Evolutionary conservation across 768 basidiomycete species (phyloP).

Genomic region (Rhodocollybia butyracea): DNA sequence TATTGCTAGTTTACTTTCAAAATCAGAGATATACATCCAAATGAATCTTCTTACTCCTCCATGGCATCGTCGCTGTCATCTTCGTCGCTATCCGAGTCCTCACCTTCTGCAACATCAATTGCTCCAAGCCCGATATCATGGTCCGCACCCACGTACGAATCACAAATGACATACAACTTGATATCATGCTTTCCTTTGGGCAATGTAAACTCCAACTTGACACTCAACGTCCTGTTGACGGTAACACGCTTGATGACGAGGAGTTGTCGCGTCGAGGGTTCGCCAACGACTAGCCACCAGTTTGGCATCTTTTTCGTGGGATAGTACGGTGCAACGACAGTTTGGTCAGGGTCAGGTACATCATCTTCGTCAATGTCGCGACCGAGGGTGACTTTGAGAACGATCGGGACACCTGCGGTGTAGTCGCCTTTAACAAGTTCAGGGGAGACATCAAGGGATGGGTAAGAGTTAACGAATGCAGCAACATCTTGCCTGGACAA

Average conservation of each 20-base stretch:
- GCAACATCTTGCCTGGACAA: conserved; percentile 84
- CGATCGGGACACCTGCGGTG: conserved; percentile 81
- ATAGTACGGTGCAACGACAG: conserved; percentile 92
- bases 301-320: conserved; percentile 88
- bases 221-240: conserved; percentile 76
- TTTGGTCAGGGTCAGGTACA: conserved; percentile 66
- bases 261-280: conserved; percentile 73
- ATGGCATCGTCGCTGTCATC: conserved; percentile 67
- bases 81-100: conserved; percentile 80
- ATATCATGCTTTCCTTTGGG: conserved; percentile 80
- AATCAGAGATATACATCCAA: too few species aligned
- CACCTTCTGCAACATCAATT: conserved; percentile 87
- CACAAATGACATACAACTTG: conserved; percentile 90
- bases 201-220: conserved; percentile 87
- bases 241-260: conserved; percentile 89
- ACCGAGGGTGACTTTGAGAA: conserved; percentile 73
- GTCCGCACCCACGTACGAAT: conserved; percentile 88
- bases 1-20: too few species aligned
- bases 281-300: conserved; percentile 98
- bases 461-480: conserved; percentile 93
- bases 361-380: conserved; percentile 83
- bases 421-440: conserved; percentile 87
- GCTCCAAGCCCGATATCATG: conserved; percentile 84
- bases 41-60: conserved; percentile 52
- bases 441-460: conserved; percentile 88